phyloP scores from a whole-genome alignment of 1,139 yeast species.

The Suhomyces panamericanus region DNA sequence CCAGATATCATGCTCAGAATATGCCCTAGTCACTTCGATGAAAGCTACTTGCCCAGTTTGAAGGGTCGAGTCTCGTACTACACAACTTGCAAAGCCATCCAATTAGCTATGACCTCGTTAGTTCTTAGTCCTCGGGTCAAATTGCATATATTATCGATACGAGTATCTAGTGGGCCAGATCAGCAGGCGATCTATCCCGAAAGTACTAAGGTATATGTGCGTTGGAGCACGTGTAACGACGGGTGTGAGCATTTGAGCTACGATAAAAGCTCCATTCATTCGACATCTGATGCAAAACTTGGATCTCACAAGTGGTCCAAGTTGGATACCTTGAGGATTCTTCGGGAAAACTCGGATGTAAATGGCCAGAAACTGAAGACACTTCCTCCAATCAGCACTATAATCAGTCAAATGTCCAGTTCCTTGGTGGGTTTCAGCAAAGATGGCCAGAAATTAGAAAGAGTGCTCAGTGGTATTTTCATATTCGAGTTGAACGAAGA shows the following conservation, averaged over 20 bases:
- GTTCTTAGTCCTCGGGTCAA: conserved; percentile 51
- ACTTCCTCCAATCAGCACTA: conserved; percentile 25
- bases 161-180: conserved; percentile 22
- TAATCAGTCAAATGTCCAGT: conserved; percentile 30
- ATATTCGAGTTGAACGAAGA: conserved; percentile 67
- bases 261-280: conserved; percentile 18
- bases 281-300: conserved; percentile 41
- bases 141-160: conserved; percentile 51
- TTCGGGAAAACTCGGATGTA: conserved; percentile 12
- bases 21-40: conserved; percentile 58
- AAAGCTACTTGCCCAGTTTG: conserved; percentile 54
- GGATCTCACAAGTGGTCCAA: conserved; percentile 44
- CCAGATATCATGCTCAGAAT: conserved; percentile 57
- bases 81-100: conserved; percentile 54
- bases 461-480: conserved; percentile 68
- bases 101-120: conserved; percentile 53
- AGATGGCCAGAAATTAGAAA: conserved; percentile 38
- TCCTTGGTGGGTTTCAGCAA: conserved; percentile 36
- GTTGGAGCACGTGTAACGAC: conserved; percentile 64
- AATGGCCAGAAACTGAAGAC: conserved; percentile 11
- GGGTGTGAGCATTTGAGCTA: conserved; percentile 47
- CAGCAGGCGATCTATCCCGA: conserved; percentile 38
- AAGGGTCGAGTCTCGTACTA: conserved; percentile 61
- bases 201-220: conserved; percentile 54
- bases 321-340: conserved; percentile 29